Evolutionary conservation across 2,329 filamentous ascomycete species (phyloP).

Genomic region (Chaetomium globosum): DNA sequence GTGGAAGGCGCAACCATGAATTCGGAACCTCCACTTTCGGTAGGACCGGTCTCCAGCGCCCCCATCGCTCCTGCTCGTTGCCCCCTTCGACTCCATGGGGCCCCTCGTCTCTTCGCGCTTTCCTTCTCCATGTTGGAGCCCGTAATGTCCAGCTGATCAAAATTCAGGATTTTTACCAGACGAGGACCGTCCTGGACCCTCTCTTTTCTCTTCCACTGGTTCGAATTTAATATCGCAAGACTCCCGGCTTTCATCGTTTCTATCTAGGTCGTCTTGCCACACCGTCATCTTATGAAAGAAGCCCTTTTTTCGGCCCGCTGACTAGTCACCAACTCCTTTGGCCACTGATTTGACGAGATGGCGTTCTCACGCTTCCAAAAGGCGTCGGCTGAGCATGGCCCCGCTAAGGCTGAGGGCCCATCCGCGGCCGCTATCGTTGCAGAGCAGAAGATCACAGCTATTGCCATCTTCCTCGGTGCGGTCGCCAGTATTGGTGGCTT

Average conservation of each 20-base stretch:
- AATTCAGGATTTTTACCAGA: background rate
- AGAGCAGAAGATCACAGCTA: constrained; percentile 34
- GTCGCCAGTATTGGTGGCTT: constrained; percentile 60
- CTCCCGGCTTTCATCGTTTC: constrained; percentile 7
- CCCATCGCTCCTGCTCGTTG: background rate
- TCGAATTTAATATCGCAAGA: constrained; percentile 17
- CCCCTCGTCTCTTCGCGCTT: constrained; percentile 23
- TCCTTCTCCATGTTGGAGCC: constrained; percentile 13
- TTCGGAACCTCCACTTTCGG: constrained; percentile 22
- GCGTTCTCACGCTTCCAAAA: constrained; percentile 19
- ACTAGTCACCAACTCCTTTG: background rate
- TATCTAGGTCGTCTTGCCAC: background rate
- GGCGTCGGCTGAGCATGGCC: background rate
- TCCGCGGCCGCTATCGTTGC: constrained; percentile 18
- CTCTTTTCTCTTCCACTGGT: constrained; percentile 1
- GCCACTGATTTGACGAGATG: constrained; percentile 15
- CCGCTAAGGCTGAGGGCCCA: constrained; percentile 2
- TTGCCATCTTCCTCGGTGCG: constrained; percentile 49
- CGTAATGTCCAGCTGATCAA: constrained; percentile 18
- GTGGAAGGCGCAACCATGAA: constrained; percentile 15
- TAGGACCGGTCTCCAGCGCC: constrained; percentile 15
- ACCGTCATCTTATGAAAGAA: constrained; percentile 7
- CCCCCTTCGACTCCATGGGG: constrained; percentile 19
- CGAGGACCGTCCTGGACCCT: constrained; percentile 5
- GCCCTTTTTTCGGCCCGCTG: background rate